Evolutionary conservation across 176 grass and related monocot species (phyloP).

Genomic region (Ananas comosus): DNA sequence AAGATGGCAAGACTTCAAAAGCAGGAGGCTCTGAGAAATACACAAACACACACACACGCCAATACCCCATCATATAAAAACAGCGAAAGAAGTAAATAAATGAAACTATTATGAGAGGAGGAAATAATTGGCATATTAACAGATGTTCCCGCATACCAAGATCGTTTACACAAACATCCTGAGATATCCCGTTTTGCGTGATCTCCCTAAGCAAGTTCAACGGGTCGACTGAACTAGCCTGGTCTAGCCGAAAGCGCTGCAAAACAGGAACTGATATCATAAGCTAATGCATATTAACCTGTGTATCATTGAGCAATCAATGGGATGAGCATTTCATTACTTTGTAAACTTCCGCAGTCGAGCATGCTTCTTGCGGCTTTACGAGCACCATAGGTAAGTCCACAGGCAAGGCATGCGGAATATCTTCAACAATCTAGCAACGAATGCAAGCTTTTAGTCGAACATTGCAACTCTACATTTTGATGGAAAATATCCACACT

Average conservation of each 20-base stretch:
- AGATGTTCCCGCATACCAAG: constrained; percentile 41
- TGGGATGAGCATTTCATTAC: constrained; percentile 26
- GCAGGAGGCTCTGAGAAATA: constrained; percentile 65
- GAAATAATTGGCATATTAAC: not conserved
- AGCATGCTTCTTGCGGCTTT: constrained; percentile 88
- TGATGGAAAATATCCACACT: not conserved
- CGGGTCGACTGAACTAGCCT: constrained; percentile 59
- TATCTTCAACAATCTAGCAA: constrained; percentile 76
- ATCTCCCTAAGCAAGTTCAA: constrained; percentile 65
- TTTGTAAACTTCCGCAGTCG: constrained; percentile 97
- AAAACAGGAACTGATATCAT: constrained; percentile 17
- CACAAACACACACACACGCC: constrained; percentile 12
- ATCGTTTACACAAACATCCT: constrained; percentile 88
- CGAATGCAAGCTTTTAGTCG: constrained; percentile 12
- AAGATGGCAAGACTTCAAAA: constrained; percentile 85
- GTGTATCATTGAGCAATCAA: not conserved
- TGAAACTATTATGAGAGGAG: not conserved
- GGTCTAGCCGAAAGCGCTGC: constrained; percentile 62
- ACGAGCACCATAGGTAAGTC: constrained; percentile 82
- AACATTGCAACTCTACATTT: constrained; percentile 13
- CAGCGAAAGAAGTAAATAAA: constrained; percentile 11
- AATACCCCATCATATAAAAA: not conserved
- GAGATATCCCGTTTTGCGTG: constrained; percentile 72
- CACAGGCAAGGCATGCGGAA: constrained; percentile 36
- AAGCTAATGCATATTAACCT: not conserved